phyloP scores from a whole-genome alignment of 2,329 filamentous ascomycete genomes.

The Alternaria solani region DNA sequence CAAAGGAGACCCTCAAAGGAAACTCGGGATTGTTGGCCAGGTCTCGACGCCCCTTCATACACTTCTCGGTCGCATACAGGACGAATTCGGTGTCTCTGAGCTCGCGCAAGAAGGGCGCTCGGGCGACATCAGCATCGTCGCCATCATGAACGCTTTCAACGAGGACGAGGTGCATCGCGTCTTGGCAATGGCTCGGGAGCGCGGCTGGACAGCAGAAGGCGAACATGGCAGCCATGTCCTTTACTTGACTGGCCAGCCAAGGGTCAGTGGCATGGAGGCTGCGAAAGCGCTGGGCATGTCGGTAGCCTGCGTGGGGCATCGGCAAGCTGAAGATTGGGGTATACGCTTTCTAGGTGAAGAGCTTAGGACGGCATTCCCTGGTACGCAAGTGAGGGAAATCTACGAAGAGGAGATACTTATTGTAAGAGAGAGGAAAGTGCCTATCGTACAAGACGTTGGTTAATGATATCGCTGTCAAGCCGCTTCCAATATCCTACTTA shows the following conservation, averaged over 20 bases:
- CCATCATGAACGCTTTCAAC: conserved; percentile 54
- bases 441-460: not conserved
- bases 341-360: conserved; percentile 45
- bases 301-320: conserved; percentile 52
- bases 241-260: conserved; percentile 51
- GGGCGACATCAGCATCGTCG: conserved; percentile 38
- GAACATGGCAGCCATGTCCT: conserved; percentile 42
- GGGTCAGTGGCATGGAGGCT: conserved; percentile 43
- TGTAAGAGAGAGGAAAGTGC: conserved; percentile 8
- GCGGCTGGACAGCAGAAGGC: conserved; percentile 32
- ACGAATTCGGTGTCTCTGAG: conserved; percentile 41
- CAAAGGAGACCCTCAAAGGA: conserved; percentile 49
- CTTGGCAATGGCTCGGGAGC: conserved; percentile 34
- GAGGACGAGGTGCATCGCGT: conserved; percentile 49
- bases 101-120: conserved; percentile 31
- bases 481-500: too few relatives aligned
- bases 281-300: conserved; percentile 44
- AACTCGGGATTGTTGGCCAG: conserved; percentile 48
- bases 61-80: conserved; percentile 29
- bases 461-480: not conserved
- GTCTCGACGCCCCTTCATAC: conserved; percentile 19
- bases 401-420: conserved; percentile 45
- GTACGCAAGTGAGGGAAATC: conserved; percentile 43
- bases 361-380: conserved; percentile 42
- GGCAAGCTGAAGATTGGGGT: conserved; percentile 52